Evolutionary conservation across 148 eudicot species (phyloP), one percentile per base, ranked within the genome.

Genomic region (Rhododendron ovatum): DNA sequence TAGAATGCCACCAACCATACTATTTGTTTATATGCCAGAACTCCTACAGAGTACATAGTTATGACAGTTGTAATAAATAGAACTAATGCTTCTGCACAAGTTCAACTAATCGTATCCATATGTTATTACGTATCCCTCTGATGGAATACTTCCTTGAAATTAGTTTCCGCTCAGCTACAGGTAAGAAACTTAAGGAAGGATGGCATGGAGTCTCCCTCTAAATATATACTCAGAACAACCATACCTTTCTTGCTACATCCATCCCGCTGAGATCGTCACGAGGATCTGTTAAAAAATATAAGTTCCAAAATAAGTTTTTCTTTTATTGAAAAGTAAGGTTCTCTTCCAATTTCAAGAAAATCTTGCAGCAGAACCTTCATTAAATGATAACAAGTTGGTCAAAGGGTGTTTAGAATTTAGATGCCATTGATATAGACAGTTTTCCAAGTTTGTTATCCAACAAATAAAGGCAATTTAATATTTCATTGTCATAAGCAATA

Each of bases 171-270:
- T 26, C 78, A 71, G 63, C 43, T 50, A 71, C 24, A 84, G 35
- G 17, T 24, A 39, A 82, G 48, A 71, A 14, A 14, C 28, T 33
- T 83, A 30, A 39, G 73, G 65, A 61, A 76, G n/a, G 63, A 13
- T 0, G 76, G 35, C 28, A 59, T 22, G 20, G 37, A 45, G 17
- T 28, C 48, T 50, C 39, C 48, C 15, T 74, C 7, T 20, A 61
- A 37, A 82, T n/a, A 37, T 26, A 57, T 10, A 18, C 39, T 20
- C 14, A 63, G 30, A 22, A 63, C 9, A 63, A 82, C 80, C 89
- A 53, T n/a, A 96, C 99, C 99, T 96, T 96, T 92, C 99, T 92
- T 85, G 96, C 98, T 77, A 96, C 98, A 90, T 96, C 99, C 96
- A 93, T 96, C 84, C 99, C 99, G 53, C 98, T 89, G 86, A 96